Base-by-base conservation (phyloP, 805 yeast genomes). In the Ogataea angusta region DNA sequence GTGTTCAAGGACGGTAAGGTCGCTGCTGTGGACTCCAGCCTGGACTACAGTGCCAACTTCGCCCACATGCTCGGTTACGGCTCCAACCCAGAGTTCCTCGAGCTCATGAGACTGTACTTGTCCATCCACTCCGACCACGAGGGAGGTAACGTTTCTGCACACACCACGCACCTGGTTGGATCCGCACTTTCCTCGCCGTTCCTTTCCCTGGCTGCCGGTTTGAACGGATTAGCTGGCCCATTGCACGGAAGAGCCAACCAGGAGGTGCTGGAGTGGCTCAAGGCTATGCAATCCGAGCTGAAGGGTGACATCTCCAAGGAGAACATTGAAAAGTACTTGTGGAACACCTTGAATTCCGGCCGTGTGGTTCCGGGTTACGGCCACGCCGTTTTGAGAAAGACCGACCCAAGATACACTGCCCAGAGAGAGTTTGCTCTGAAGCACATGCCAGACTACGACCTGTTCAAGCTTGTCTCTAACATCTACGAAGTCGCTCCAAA, bases 291-390 rank as follows among this genome's bases (percentile, higher is more conserved):
- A 53, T 75, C 74, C 56, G 80, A 74, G 63, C 72, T 84, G 59
- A 73, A 80, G 55, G 95, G 89, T 65, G 80, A 80, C 56, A 78
- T 72, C 68, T 70, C 85, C 53, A 73, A 72, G 63, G 80, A 72
- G 59, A 75, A 82, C 59, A 80, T 85, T 57, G 87, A 79, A 68
- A 78, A 78, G 63, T 82, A 81, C 72, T 67, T 85, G 51, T 82
- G 91, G 90, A 81, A 79, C 40, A 81, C 87, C 38, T 72, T 85
- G 56, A 84, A 84, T 64, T 67, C 85, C 43, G 90, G 91, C 60
- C 81, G 93, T 65, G 93, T 85, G 57, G 82, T 85, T 52, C 93
- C 93, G 62, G 93, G 93, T 63, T 85, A 85, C 64, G 93, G 93
- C 57, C 93, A 85, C 64, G 93, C 91, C 42, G 93, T 85, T 39